These are phyloP conservation scores for Alternaria brassicae DNA, from an alignment of 2,329 filamentous ascomycete genomes.

Conservation along the genomic window DNA sequence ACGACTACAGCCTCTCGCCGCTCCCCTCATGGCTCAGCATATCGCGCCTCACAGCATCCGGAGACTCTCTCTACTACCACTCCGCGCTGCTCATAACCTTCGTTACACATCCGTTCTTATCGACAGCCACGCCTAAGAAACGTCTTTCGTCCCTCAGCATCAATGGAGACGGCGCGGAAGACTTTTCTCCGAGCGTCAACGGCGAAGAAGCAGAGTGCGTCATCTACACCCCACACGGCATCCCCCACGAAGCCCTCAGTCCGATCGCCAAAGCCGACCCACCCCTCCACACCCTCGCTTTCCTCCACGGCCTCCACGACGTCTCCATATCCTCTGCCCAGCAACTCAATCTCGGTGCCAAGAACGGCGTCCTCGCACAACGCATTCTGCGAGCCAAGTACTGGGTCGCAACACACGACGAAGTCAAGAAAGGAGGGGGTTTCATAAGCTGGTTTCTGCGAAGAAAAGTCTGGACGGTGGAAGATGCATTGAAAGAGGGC, in stretches of 20 bases:
- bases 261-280: constrained; percentile 56
- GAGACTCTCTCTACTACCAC: constrained; percentile 65
- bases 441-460: constrained; percentile 61
- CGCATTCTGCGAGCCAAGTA: constrained; percentile 62
- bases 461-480: constrained; percentile 52
- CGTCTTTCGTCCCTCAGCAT: constrained; percentile 40
- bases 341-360: constrained; percentile 69
- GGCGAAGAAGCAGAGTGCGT: constrained; percentile 59
- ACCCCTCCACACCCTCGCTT: constrained; percentile 61
- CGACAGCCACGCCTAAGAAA: constrained; percentile 37
- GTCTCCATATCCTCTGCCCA: constrained; percentile 60
- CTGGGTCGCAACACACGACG: constrained; percentile 72
- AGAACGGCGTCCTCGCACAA: constrained; percentile 67
- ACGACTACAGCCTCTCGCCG: constrained; percentile 51
- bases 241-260: constrained; percentile 57
- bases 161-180: constrained; percentile 37
- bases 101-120: constrained; percentile 43
- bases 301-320: constrained; percentile 71
- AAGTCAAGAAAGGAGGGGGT: constrained; percentile 66
- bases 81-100: constrained; percentile 66
- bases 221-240: constrained; percentile 71
- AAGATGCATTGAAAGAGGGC: constrained; percentile 59
- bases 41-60: constrained; percentile 61
- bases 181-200: constrained; percentile 12
- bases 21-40: constrained; percentile 70